These are phyloP conservation scores for Eremochloa ophiuroides DNA, from an alignment of 176 grass and related monocot species.

Conservation along the genomic window DNA sequence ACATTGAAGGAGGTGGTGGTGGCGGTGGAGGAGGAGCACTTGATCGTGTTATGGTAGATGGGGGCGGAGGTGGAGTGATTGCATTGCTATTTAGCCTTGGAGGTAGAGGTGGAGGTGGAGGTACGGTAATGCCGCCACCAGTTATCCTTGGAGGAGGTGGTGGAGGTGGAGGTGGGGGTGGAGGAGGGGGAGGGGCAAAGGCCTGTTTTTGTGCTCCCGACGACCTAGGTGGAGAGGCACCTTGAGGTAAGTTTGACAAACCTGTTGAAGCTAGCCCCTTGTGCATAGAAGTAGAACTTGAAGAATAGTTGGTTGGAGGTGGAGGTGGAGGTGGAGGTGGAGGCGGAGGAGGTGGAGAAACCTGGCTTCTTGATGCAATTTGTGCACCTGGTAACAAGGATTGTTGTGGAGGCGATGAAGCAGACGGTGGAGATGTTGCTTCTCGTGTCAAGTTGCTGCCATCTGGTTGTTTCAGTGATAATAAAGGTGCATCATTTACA, in stretches of 20 bases:
- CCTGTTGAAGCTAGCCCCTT: background rate
- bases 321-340: background rate
- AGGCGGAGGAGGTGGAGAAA: constrained; percentile 22
- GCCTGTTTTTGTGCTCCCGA: constrained; percentile 5
- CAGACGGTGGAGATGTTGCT: background rate
- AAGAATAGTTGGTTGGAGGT: constrained; percentile 8
- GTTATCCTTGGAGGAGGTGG: constrained; percentile 14
- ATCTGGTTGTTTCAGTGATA: constrained; percentile 1
- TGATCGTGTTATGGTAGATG: constrained; percentile 4
- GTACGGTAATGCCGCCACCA: background rate
- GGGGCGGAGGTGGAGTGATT: background rate
- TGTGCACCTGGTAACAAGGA: constrained; percentile 27
- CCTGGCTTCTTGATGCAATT: constrained; percentile 19
- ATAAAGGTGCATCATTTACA: constrained; percentile 11
- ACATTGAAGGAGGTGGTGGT: background rate
- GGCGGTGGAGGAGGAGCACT: constrained; percentile 26
- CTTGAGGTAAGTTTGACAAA: constrained; percentile 17
- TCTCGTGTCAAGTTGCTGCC: constrained; percentile 9
- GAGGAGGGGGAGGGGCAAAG: constrained; percentile 28
- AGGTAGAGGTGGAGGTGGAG: constrained; percentile 40
- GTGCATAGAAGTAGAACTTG: background rate
- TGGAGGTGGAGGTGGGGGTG: constrained; percentile 48
- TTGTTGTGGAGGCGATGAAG: background rate
- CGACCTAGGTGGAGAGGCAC: constrained; percentile 12
- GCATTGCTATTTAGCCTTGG: constrained; percentile 25